Evolutionary conservation across 495 filamentous ascomycete species (phyloP).

Genomic region (Hypoxylon fragiforme): DNA sequence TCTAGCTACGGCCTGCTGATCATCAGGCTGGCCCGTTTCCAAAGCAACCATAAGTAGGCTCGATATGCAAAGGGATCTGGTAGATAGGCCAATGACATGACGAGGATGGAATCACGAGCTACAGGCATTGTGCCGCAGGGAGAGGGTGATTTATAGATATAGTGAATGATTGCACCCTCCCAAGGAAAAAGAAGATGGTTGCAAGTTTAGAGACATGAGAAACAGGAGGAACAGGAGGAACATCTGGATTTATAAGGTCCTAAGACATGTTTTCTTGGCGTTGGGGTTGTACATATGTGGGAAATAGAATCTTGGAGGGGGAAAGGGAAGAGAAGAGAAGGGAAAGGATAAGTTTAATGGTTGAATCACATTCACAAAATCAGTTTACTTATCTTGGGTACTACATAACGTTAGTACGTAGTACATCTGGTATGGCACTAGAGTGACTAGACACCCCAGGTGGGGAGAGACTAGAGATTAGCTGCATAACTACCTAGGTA

Average conservation of each 20-base stretch:
- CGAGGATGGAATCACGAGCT: slow-evolving; percentile 21
- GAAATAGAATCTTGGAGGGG: no score
- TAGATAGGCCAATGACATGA: slow-evolving; percentile 20
- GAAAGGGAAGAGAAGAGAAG: no score
- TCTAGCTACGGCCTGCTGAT: slow-evolving; percentile 30
- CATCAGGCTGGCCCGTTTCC: slow-evolving; percentile 25
- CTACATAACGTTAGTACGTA: slow-evolving; percentile 17
- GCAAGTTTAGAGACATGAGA: neutral
- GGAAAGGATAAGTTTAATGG: no score
- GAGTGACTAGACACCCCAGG: no score
- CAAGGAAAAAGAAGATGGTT: neutral
- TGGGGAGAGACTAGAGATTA: slow-evolving; percentile 9
- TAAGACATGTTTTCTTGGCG: slow-evolving; percentile 18
- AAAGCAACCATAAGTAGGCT: slow-evolving; percentile 28
- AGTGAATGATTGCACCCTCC: slow-evolving; percentile 27
- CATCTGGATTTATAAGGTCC: slow-evolving; percentile 1
- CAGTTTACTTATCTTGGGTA: no score
- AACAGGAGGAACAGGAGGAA: no score
- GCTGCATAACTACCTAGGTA: slow-evolving; percentile 8
- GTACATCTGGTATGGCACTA: no score
- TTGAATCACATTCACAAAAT: slow-evolving; percentile 1
- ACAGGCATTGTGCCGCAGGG: slow-evolving; percentile 16
- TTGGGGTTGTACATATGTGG: no score
- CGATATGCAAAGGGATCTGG: slow-evolving; percentile 22
- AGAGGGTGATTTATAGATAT: no score